Conservation (phyloP, 2,329 filamentous ascomycete genomes). For the Aschersonia sp. region DNA sequence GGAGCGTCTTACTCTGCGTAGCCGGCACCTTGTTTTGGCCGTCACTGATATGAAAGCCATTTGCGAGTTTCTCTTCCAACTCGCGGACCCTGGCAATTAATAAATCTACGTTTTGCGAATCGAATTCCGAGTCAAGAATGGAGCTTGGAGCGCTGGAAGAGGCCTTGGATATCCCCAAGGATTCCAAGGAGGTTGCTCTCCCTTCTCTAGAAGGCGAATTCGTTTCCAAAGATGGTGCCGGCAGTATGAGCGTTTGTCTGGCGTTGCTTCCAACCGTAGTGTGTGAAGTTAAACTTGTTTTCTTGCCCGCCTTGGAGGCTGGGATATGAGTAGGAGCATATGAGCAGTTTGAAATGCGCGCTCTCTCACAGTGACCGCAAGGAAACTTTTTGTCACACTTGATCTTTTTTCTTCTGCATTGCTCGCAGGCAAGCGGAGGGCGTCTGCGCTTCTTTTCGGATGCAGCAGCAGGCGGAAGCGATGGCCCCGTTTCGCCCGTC, state of each 20-base stretch:
- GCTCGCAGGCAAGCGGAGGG: constrained; percentile 34
- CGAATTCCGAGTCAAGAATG: constrained; percentile 12
- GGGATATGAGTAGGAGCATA: constrained; percentile 27
- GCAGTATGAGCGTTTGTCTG: not conserved
- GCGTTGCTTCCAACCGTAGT: not conserved
- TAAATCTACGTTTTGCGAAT: constrained; percentile 13
- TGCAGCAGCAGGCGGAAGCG: not conserved
- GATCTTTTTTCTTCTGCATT: constrained; percentile 47
- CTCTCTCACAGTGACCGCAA: constrained; percentile 44
- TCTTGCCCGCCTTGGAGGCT: constrained; percentile 10
- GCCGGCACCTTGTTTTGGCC: constrained; percentile 5
- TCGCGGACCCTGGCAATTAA: constrained; percentile 24
- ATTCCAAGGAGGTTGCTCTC: not conserved
- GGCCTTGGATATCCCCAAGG: constrained; percentile 4
- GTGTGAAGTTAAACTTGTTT: not conserved
- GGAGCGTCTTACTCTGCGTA: not conserved
- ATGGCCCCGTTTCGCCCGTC: not conserved
- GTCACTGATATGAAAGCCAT: constrained; percentile 11
- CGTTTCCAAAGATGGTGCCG: not conserved
- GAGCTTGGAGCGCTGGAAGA: constrained; percentile 12
- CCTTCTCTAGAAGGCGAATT: not conserved
- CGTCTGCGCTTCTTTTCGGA: constrained; percentile 22
- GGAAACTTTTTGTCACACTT: constrained; percentile 44
- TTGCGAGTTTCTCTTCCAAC: constrained; percentile 27
- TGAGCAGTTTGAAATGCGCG: constrained; percentile 37